These are phyloP conservation scores for Ophiostoma perfectum DNA, from an alignment of 2,329 filamentous ascomycete species.

Conservation along the genomic window DNA sequence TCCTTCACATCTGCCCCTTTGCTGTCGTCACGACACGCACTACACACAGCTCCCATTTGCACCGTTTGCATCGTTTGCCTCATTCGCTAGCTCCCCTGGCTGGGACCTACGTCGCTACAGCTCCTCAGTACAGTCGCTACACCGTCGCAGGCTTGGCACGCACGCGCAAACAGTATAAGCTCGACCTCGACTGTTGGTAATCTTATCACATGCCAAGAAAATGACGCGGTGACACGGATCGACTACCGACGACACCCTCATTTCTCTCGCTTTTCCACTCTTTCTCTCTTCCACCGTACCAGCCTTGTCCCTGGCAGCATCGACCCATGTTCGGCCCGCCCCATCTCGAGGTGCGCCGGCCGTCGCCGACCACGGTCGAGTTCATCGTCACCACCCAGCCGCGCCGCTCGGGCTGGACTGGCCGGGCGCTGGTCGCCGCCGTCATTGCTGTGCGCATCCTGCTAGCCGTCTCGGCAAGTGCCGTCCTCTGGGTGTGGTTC, in stretches of 20 bases:
- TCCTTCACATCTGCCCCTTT: not conserved
- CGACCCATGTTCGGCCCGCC: conserved; percentile 55
- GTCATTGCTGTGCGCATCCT: conserved; percentile 42
- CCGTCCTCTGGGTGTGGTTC: conserved; percentile 46
- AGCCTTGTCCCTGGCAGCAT: not conserved
- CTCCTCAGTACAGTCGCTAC: not conserved
- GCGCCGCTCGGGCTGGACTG: conserved; percentile 27
- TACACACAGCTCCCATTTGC: too few relatives aligned
- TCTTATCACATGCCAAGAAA: conserved; percentile 8
- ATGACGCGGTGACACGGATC: conserved; percentile 19
- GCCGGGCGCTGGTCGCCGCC: conserved; percentile 39
- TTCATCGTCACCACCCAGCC: conserved; percentile 86
- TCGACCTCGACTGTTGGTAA: not conserved
- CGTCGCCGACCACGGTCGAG: conserved; percentile 82
- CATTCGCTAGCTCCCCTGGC: conserved; percentile 9
- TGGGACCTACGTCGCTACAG: not conserved
- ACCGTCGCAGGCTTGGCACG: conserved; percentile 7
- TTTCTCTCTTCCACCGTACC: not conserved
- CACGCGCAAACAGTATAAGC: not conserved
- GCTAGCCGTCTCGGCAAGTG: conserved; percentile 40
- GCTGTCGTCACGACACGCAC: not conserved
- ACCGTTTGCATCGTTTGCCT: too few relatives aligned
- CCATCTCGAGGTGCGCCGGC: conserved; percentile 58
- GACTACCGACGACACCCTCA: not conserved
- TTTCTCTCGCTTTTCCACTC: not conserved